phyloP scores from a whole-genome alignment of 768 basidiomycete species.

The Kockovaella imperatae region DNA sequence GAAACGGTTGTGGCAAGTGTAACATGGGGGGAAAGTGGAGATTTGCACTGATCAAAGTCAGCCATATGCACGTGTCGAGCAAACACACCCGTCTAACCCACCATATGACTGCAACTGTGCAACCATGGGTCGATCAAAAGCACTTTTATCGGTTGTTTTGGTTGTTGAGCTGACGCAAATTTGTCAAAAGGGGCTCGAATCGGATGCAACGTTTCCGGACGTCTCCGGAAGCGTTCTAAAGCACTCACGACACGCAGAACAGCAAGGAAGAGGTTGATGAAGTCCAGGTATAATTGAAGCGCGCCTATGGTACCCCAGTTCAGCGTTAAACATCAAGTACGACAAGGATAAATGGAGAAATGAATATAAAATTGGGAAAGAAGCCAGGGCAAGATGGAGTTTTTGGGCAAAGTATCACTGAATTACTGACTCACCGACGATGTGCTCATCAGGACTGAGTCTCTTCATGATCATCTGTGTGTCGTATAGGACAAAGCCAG shows the following conservation, averaged over 20 bases:
- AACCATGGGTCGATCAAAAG: no score
- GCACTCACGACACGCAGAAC: slow-evolving; percentile 43
- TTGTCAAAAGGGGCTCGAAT: neutral
- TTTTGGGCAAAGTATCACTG: no score
- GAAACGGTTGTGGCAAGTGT: no score
- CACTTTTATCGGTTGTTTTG: slow-evolving; percentile 24
- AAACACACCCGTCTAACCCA: no score
- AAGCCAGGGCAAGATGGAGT: no score
- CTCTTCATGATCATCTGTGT: slow-evolving; percentile 83
- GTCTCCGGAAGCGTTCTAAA: no score
- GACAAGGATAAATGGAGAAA: no score
- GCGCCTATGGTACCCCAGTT: neutral
- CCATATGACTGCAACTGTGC: no score
- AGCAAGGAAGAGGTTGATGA: slow-evolving; percentile 48
- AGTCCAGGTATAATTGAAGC: slow-evolving; percentile 94
- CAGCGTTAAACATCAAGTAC: slow-evolving; percentile 18
- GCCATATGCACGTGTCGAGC: no score
- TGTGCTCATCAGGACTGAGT: slow-evolving; percentile 86
- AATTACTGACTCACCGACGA: slow-evolving; percentile 62
- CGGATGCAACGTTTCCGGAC: neutral
- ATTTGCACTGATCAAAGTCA: no score
- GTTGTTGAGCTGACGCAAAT: slow-evolving; percentile 36
- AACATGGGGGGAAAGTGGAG: no score
- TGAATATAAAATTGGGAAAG: no score
- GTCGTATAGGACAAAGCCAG: slow-evolving; percentile 60